phyloP scores from a whole-genome alignment of 495 filamentous ascomycete genomes.

The Tuber magnatum region DNA sequence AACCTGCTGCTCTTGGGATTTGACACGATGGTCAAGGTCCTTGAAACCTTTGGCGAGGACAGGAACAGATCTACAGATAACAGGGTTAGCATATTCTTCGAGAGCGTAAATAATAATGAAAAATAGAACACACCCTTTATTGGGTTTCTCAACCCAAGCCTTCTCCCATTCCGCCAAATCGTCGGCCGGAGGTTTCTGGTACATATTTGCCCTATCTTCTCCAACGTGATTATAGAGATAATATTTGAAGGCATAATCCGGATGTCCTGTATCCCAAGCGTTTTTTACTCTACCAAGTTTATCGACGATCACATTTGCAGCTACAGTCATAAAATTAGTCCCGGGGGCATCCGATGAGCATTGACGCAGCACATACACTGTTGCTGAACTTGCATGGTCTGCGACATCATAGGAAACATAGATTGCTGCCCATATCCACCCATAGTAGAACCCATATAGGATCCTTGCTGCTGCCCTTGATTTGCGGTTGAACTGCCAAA shows the following conservation, averaged over 20 bases:
- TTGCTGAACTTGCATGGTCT: background rate
- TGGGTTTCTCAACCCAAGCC: conserved; percentile 75
- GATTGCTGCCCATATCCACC: background rate
- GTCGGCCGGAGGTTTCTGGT: conserved; percentile 66
- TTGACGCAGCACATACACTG: conserved; percentile 20
- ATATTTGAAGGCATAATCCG: conserved; percentile 69
- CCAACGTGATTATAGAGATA: conserved; percentile 94
- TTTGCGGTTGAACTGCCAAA: conserved; percentile 20
- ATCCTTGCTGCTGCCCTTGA: conserved; percentile 20
- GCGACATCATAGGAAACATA: conserved; percentile 1
- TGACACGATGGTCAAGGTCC: conserved; percentile 67
- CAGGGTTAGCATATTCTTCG: background rate
- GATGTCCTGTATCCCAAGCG: conserved; percentile 73
- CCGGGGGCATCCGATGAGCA: background rate
- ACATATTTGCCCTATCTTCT: conserved; percentile 71
- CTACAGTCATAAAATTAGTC: conserved; percentile 38
- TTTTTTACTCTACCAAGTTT: conserved; percentile 70
- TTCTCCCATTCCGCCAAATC: conserved; percentile 88
- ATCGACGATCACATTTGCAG: conserved; percentile 73
- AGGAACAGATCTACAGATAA: conserved; percentile 33
- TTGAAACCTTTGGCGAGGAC: conserved; percentile 58
- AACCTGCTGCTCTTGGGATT: conserved; percentile 66
- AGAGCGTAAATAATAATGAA: conserved; percentile 3
- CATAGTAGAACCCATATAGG: conserved; percentile 1
- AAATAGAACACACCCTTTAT: conserved; percentile 61